A percentile compares a stretch with the other conserved stretches of the same genome.
Evolutionary conservation across 2,329 filamentous ascomycete genomes (phyloP).

Genomic region (Sclerotinia sclerotiorum): DNA sequence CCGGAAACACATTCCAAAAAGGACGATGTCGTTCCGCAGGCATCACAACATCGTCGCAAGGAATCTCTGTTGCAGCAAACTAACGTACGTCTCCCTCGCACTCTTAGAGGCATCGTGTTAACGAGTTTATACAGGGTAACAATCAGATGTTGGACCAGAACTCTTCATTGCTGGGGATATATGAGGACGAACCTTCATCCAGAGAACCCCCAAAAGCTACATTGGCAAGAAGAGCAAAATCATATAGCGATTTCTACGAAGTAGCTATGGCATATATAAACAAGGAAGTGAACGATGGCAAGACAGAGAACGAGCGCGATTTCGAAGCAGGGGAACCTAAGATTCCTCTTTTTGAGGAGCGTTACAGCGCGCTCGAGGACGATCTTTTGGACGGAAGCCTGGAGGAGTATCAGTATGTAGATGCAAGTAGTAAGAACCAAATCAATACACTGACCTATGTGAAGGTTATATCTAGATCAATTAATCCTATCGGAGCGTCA

Average conservation of each 20-base stretch:
- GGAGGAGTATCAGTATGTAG: slow-evolving; percentile 74
- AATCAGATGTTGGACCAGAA: slow-evolving; percentile 52
- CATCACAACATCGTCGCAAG: slow-evolving; percentile 60
- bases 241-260: slow-evolving; percentile 76
- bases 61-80: slow-evolving; percentile 69
- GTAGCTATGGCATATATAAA: slow-evolving; percentile 56
- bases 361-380: slow-evolving; percentile 60
- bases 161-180: slow-evolving; percentile 57
- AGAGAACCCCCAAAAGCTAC: slow-evolving; percentile 66
- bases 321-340: slow-evolving; percentile 45
- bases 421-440: neutral
- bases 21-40: slow-evolving; percentile 44
- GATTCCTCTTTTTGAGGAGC: slow-evolving; percentile 54
- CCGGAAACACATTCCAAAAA: slow-evolving; percentile 58
- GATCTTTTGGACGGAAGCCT: slow-evolving; percentile 79
- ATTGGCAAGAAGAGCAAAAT: slow-evolving; percentile 65
- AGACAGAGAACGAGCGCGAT: slow-evolving; percentile 30
- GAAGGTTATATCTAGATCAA: slow-evolving; percentile 75
- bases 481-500: slow-evolving; percentile 78
- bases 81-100: slow-evolving; percentile 50
- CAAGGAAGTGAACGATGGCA: slow-evolving; percentile 47
- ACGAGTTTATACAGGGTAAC: slow-evolving; percentile 50
- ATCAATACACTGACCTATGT: slow-evolving; percentile 5
- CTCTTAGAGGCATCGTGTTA: slow-evolving; percentile 8
- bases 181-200: slow-evolving; percentile 56